Evolutionary conservation across 2,329 filamentous ascomycete species (phyloP).

Genomic region (Nannizziopsis arthrosporioides): DNA sequence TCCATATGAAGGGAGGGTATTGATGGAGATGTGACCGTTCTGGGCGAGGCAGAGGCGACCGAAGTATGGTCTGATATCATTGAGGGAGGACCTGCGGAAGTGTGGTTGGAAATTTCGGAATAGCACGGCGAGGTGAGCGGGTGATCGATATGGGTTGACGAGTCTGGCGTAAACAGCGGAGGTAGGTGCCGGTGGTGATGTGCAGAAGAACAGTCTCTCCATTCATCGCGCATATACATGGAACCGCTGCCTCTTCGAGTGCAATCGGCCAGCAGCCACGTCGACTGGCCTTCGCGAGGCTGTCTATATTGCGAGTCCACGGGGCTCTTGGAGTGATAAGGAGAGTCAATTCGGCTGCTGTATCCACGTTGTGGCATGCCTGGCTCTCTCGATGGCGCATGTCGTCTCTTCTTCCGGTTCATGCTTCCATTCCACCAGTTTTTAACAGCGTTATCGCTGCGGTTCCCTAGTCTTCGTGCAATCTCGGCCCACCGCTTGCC

Average conservation of each 20-base stretch:
- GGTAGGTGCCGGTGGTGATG: conserved; percentile 8
- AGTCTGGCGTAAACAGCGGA: conserved; percentile 3
- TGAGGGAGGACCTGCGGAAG: conserved; percentile 48
- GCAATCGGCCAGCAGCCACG: conserved; percentile 2
- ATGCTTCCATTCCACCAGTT: conserved; percentile 96
- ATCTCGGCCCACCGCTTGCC: conserved; percentile 93
- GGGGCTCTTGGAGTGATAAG: neutral
- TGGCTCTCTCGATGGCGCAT: neutral
- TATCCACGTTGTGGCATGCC: conserved; percentile 22
- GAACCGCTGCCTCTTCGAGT: neutral
- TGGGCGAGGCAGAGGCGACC: conserved; percentile 51
- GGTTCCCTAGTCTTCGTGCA: conserved; percentile 64
- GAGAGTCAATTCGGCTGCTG: conserved; percentile 29
- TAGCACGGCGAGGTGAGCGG: conserved; percentile 54
- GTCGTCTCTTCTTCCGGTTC: conserved; percentile 57
- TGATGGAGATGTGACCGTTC: conserved; percentile 30
- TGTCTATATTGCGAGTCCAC: neutral
- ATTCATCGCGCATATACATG: neutral
- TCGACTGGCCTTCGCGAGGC: neutral
- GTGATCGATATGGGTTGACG: conserved; percentile 20
- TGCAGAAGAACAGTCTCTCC: neutral
- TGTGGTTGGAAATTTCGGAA: conserved; percentile 49
- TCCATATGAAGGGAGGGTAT: conserved; percentile 29
- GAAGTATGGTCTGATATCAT: conserved; percentile 59
- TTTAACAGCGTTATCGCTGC: conserved; percentile 92